These are phyloP conservation scores for Letharia columbiana DNA, from an alignment of 495 filamentous ascomycete genomes.

Conservation along the genomic window DNA sequence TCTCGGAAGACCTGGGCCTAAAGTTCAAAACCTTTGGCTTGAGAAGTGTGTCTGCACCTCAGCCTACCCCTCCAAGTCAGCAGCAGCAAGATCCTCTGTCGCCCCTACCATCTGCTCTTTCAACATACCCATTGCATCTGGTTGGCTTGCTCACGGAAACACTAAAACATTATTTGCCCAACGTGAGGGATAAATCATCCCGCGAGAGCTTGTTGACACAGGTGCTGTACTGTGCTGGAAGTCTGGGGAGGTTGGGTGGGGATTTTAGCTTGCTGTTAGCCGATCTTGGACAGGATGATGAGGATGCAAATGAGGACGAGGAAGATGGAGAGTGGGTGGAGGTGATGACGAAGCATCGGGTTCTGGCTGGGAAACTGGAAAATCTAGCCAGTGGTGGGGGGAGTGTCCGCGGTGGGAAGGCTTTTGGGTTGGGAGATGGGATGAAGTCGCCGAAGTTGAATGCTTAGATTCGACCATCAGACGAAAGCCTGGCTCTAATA, in stretches of 20 bases:
- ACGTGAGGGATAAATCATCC: conserved; percentile 68
- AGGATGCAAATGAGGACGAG: conserved; percentile 27
- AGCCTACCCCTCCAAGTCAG: conserved; percentile 8
- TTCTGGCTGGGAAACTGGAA: conserved; percentile 78
- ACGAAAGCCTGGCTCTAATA: neutral
- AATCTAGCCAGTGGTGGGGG: conserved; percentile 52
- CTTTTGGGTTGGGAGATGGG: conserved; percentile 1
- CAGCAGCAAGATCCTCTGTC: conserved; percentile 49
- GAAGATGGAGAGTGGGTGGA: conserved; percentile 65
- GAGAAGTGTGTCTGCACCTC: conserved; percentile 23
- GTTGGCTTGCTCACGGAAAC: conserved; percentile 73
- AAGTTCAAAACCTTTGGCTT: conserved; percentile 28
- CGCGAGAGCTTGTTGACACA: conserved; percentile 86
- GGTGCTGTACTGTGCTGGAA: conserved; percentile 90
- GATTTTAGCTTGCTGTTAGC: conserved; percentile 89
- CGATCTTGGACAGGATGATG: conserved; percentile 50
- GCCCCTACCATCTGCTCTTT: conserved; percentile 64
- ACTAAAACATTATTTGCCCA: conserved; percentile 70
- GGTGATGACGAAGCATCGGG: conserved; percentile 80
- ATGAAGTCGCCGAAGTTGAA: conserved; percentile 9
- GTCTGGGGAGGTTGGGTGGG: conserved; percentile 80
- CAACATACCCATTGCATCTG: conserved; percentile 81
- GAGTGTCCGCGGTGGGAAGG: neutral
- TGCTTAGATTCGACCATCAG: neutral
- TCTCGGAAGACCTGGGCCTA: conserved; percentile 30